Conservation (phyloP, 805 yeast genomes). For the Candida chauliodis region DNA sequence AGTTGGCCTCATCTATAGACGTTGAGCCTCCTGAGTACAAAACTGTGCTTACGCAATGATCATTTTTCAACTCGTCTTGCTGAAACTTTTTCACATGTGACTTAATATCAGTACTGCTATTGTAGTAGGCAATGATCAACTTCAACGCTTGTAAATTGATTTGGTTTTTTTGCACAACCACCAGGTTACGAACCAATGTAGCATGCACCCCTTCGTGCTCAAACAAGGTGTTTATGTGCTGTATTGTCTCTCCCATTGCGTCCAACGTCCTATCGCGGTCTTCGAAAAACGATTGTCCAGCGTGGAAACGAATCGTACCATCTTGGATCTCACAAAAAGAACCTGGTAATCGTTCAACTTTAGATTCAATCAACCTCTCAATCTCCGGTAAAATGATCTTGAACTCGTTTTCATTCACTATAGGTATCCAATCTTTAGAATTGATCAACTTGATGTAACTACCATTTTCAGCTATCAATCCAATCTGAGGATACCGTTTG, state of each 20-base stretch:
- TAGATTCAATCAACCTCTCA: slow-evolving; percentile 50
- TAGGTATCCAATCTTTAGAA: slow-evolving; percentile 55
- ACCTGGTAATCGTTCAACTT: slow-evolving; percentile 78
- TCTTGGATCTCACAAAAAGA: slow-evolving; percentile 70
- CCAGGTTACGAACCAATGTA: slow-evolving; percentile 61
- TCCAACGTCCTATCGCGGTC: slow-evolving; percentile 61
- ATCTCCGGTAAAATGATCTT: slow-evolving; percentile 59
- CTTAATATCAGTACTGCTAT: too few species aligned
- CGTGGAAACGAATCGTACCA: slow-evolving; percentile 71
- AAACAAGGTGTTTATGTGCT: slow-evolving; percentile 77
- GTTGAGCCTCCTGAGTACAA: slow-evolving; percentile 65
- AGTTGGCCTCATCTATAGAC: slow-evolving; percentile 66
- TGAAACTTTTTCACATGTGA: too few species aligned
- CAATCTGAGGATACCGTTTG: slow-evolving; percentile 64
- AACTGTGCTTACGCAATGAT: slow-evolving; percentile 3
- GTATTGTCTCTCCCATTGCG: slow-evolving; percentile 78
- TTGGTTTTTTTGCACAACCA: slow-evolving; percentile 67
- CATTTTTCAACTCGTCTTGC: too few species aligned
- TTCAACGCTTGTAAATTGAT: slow-evolving; percentile 55
- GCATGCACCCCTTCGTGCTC: slow-evolving; percentile 65
- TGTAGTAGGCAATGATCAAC: slow-evolving; percentile 42
- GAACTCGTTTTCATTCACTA: slow-evolving; percentile 49
- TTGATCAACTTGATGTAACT: slow-evolving; percentile 64
- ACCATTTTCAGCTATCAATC: slow-evolving; percentile 89
- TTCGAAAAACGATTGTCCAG: slow-evolving; percentile 61